These are phyloP conservation scores for Boletus semigastroideus DNA, from an alignment of 1,284 basidiomycete species.

Conservation along the genomic window DNA sequence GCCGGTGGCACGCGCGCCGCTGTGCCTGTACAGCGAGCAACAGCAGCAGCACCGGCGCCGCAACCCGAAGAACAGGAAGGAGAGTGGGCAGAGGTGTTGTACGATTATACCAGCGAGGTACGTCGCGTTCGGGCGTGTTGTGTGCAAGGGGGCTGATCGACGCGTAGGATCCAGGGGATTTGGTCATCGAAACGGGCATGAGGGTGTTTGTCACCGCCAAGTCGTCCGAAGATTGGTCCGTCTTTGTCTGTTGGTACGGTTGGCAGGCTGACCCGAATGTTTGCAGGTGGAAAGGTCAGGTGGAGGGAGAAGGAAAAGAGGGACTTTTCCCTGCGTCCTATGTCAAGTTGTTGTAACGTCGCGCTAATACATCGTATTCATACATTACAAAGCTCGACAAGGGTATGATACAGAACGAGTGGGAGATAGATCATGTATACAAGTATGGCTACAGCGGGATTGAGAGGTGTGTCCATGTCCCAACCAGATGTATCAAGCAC, in stretches of 20 bases:
- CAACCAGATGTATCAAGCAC: slow-evolving; percentile 16
- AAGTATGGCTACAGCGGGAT: slow-evolving; percentile 27
- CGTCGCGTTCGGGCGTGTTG: slow-evolving; percentile 12
- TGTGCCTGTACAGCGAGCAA: too few relatives aligned
- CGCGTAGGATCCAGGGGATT: slow-evolving; percentile 63
- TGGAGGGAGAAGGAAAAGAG: slow-evolving; percentile 57
- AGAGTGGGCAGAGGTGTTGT: slow-evolving; percentile 76
- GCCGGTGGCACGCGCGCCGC: slow-evolving; percentile 3
- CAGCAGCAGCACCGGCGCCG: slow-evolving; percentile 18
- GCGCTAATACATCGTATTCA: background rate
- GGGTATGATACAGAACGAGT: slow-evolving; percentile 35
- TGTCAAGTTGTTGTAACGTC: slow-evolving; percentile 55
- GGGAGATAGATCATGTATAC: slow-evolving; percentile 23
- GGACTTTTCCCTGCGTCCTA: slow-evolving; percentile 77
- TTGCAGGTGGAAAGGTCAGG: slow-evolving; percentile 73
- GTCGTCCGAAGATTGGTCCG: slow-evolving; percentile 74
- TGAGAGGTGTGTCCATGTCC: slow-evolving; percentile 15
- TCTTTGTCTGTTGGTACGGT: background rate
- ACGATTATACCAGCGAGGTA: slow-evolving; percentile 70
- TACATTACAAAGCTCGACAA: slow-evolving; percentile 16
- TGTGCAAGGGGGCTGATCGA: background rate
- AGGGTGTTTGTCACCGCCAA: slow-evolving; percentile 59
- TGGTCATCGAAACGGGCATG: slow-evolving; percentile 53
- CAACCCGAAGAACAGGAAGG: slow-evolving; percentile 47
- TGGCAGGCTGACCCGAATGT: slow-evolving; percentile 3